Percentiles rank a stretch among this genome's conserved stretches.
Evolutionary conservation across 1,139 yeast genomes (phyloP).

Genomic region (Chernovozyma aurita): DNA sequence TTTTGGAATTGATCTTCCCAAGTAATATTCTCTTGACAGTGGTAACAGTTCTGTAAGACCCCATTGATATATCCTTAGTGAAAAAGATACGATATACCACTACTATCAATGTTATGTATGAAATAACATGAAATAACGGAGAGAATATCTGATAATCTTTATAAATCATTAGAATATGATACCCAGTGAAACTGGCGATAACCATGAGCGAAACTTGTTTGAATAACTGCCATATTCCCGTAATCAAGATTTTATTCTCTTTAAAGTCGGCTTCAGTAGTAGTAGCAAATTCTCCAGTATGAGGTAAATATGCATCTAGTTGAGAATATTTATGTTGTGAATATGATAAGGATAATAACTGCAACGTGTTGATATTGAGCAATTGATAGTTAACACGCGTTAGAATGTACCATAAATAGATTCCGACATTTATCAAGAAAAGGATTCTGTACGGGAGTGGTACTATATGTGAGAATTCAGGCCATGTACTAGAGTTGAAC

Average conservation of each 20-base stretch:
- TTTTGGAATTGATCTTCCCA: constrained; percentile 52
- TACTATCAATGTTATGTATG: neutral
- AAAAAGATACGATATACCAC: constrained; percentile 2
- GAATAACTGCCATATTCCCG: constrained; percentile 32
- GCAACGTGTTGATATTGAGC: constrained; percentile 29
- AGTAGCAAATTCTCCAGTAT: constrained; percentile 34
- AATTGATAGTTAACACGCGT: constrained; percentile 22
- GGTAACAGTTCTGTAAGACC: constrained; percentile 41
- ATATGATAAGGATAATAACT: constrained; percentile 36
- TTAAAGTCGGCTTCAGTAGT: constrained; percentile 24
- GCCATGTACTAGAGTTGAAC: neutral
- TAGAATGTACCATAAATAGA: constrained; percentile 31
- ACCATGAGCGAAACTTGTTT: constrained; percentile 18
- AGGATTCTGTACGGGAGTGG: constrained; percentile 40
- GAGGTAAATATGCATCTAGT: constrained; percentile 17
- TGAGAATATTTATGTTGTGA: constrained; percentile 33
- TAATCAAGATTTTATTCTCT: constrained; percentile 29
- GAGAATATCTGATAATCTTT: neutral
- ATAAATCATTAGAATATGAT: constrained; percentile 1
- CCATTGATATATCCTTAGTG: constrained; percentile 16
- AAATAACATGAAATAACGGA: constrained; percentile 1
- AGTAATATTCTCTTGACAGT: constrained; percentile 49
- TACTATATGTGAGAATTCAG: constrained; percentile 13
- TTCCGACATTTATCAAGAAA: constrained; percentile 28
- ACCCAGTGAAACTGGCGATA: constrained; percentile 16